Evolutionary conservation across 192 early-diverging fungal species (phyloP).

Genomic region (Backusella westeae): DNA sequence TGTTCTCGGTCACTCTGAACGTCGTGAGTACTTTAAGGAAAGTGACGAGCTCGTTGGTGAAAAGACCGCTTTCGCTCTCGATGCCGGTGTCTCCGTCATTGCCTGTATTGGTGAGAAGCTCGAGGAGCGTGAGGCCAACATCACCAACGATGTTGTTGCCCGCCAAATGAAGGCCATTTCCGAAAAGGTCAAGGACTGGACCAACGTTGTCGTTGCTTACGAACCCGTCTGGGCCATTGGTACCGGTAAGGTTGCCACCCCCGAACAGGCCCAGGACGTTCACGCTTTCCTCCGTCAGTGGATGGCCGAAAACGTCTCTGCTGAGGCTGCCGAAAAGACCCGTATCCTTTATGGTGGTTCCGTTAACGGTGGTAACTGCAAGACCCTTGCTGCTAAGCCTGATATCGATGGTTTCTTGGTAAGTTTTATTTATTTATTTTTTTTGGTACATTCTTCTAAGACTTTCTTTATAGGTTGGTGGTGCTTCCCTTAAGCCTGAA

Average conservation of each 20-base stretch:
- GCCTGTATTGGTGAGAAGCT: constrained; percentile 96
- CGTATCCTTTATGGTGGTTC: constrained; percentile 98
- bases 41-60: constrained; percentile 84
- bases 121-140: constrained; percentile 87
- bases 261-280: constrained; percentile 95
- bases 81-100: constrained; percentile 87
- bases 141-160: constrained; percentile 84
- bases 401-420: constrained; percentile 99
- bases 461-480: constrained; percentile 60
- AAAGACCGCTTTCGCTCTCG: constrained; percentile 88
- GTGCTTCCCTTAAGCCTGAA: constrained; percentile 94
- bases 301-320: constrained; percentile 81
- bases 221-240: constrained; percentile 99
- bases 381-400: constrained; percentile 58
- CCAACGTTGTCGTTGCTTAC: constrained; percentile 95
- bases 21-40: constrained; percentile 90
- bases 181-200: constrained; percentile 82
- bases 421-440: background rate
- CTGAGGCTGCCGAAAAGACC: constrained; percentile 81
- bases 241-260: constrained; percentile 96
- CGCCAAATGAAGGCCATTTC: constrained; percentile 88
- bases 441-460: background rate
- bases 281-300: constrained; percentile 87
- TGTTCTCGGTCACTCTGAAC: constrained; percentile 98
- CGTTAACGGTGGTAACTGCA: constrained; percentile 80